A percentile compares a stretch with the other conserved stretches of the same genome.
Conservation (phyloP, 202 grass and related monocot genomes). For the Elaeis oleifera region DNA sequence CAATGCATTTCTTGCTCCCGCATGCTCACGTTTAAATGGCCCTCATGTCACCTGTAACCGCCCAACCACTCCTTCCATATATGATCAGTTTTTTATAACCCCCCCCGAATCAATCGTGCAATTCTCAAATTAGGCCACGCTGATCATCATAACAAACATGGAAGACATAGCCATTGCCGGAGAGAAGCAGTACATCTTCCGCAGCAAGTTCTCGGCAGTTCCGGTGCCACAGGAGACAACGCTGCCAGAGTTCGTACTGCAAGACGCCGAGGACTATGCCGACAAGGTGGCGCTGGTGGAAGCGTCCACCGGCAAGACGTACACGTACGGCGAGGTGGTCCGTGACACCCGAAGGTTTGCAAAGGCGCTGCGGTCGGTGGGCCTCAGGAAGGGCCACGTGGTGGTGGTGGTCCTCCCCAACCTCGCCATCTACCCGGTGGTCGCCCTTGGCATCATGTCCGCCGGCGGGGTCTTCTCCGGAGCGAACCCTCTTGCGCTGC, state of each 20-base stretch:
- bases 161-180: constrained; percentile 31
- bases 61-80: neutral
- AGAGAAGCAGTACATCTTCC: constrained; percentile 61
- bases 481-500: constrained; percentile 51
- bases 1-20: constrained; percentile 26
- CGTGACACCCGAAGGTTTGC: constrained; percentile 55
- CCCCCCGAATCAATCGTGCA: neutral
- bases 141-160: constrained; percentile 27
- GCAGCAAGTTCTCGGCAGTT: constrained; percentile 51
- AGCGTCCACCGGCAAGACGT: constrained; percentile 37
- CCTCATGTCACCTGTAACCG: no score
- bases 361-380: constrained; percentile 55
- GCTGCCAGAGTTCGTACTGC: constrained; percentile 71
- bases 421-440: constrained; percentile 63
- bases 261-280: constrained; percentile 37
- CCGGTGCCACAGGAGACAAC: constrained; percentile 53
- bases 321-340: constrained; percentile 58
- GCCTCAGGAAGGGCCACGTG: constrained; percentile 57
- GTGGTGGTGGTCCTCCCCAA: constrained; percentile 78
- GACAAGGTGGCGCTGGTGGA: constrained; percentile 73
- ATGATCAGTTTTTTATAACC: neutral
- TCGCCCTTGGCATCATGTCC: constrained; percentile 65
- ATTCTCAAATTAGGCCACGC: no score
- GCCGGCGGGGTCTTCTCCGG: constrained; percentile 78
- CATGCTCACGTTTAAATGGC: neutral